Conservation (phyloP, 2,329 filamentous ascomycete species). For the Pyrenophora tritici-repentis region DNA sequence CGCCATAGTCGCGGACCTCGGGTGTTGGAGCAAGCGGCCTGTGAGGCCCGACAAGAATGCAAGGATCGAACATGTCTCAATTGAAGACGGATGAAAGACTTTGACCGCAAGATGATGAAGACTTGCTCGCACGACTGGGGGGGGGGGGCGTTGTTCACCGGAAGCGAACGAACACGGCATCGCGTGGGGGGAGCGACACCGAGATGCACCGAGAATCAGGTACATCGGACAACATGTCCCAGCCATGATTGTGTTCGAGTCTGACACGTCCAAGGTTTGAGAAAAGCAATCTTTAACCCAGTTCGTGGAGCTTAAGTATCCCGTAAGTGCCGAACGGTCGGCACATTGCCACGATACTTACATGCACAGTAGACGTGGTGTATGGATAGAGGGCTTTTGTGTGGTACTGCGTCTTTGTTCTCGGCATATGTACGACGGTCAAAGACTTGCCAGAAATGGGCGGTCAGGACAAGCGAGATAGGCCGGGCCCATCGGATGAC, state of each 20-base stretch:
- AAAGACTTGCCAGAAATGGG: slow-evolving; percentile 1
- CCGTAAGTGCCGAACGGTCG: slow-evolving; percentile 31
- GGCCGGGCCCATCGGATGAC: not conserved
- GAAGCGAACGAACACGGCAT: slow-evolving; percentile 20
- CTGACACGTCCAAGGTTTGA: slow-evolving; percentile 23
- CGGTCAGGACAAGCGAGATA: not conserved
- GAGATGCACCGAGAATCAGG: slow-evolving; percentile 37
- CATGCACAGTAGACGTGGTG: not conserved
- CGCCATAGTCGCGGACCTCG: slow-evolving; percentile 10
- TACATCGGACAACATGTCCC: slow-evolving; percentile 32
- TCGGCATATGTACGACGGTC: not conserved
- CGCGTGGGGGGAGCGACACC: slow-evolving; percentile 34
- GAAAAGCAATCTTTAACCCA: slow-evolving; percentile 36
- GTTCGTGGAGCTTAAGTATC: slow-evolving; percentile 22
- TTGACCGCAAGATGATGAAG: slow-evolving; percentile 2
- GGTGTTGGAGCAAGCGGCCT: not conserved
- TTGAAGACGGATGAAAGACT: not conserved
- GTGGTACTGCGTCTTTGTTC: not conserved
- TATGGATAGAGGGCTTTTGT: not conserved
- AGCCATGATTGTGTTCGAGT: slow-evolving; percentile 24
- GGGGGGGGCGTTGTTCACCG: slow-evolving; percentile 12
- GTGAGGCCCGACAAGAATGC: not conserved
- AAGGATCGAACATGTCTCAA: not conserved
- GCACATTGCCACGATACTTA: slow-evolving; percentile 14
- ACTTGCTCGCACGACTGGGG: slow-evolving; percentile 9